Conservation (phyloP, 441 rosid species). For the Aquilaria agallochum region DNA sequence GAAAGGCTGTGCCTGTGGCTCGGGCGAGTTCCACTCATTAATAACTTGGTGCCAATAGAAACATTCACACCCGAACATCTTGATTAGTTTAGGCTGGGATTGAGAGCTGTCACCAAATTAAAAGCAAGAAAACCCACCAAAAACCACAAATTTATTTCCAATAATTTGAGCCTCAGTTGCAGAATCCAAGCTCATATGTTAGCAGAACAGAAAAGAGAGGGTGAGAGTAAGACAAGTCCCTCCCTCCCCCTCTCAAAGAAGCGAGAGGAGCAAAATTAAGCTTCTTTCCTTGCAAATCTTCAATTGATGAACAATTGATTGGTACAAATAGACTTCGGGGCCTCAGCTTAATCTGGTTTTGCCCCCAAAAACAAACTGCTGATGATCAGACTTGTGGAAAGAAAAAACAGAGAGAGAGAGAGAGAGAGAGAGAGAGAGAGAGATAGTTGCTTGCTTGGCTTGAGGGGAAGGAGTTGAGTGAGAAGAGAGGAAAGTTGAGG, state of each 20-base stretch:
- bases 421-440: neutral
- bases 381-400: neutral
- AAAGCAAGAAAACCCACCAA: constrained; percentile 23
- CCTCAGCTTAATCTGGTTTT: too few relatives aligned
- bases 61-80: constrained; percentile 79
- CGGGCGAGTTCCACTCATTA: constrained; percentile 20
- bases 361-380: neutral
- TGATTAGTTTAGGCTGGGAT: constrained; percentile 4
- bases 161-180: constrained; percentile 7
- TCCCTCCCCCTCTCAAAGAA: neutral
- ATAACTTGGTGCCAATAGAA: constrained; percentile 44
- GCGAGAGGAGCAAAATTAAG: constrained; percentile 7
- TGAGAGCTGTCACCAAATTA: constrained; percentile 4
- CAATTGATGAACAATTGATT: constrained; percentile 14
- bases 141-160: constrained; percentile 19
- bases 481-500: neutral
- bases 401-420: neutral
- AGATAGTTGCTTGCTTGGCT: neutral
- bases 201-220: neutral
- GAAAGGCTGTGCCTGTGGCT: constrained; percentile 37
- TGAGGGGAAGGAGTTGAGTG: neutral
- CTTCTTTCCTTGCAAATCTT: constrained; percentile 12
- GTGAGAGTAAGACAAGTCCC: constrained; percentile 9
- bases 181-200: neutral
- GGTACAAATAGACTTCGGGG: neutral